These are phyloP conservation scores for Fusarium foetens DNA, from an alignment of 2,329 filamentous ascomycete species.

Conservation along the genomic window DNA sequence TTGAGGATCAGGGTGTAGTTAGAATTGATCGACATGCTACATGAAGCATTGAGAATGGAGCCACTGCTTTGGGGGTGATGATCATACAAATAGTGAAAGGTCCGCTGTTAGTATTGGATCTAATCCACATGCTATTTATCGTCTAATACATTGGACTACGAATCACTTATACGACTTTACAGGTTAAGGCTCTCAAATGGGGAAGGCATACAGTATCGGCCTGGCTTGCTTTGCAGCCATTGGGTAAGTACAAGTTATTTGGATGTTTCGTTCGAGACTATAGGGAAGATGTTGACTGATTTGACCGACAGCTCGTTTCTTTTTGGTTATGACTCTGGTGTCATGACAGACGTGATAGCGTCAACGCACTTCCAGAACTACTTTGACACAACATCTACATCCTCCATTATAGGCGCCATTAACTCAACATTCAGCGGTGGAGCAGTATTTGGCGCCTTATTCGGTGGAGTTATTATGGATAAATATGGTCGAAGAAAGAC, in stretches of 20 bases:
- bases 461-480: constrained; percentile 59
- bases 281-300: neutral
- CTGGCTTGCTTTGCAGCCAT: constrained; percentile 55
- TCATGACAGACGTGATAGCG: constrained; percentile 62
- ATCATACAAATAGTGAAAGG: constrained; percentile 34
- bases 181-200: constrained; percentile 46
- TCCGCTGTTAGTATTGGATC: neutral
- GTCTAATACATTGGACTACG: neutral
- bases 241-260: constrained; percentile 45
- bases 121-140: neutral
- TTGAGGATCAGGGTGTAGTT: neutral
- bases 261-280: neutral
- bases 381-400: constrained; percentile 60
- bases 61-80: neutral
- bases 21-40: constrained; percentile 5
- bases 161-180: neutral
- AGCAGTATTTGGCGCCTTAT: constrained; percentile 40
- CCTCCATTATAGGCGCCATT: constrained; percentile 63
- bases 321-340: constrained; percentile 55
- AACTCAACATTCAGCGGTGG: constrained; percentile 63
- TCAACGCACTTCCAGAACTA: constrained; percentile 62
- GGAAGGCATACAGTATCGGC: constrained; percentile 52
- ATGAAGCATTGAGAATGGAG: constrained; percentile 6
- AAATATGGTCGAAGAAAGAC: constrained; percentile 64
- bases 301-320: constrained; percentile 50